Base-by-base conservation (phyloP, 257 asterid species). In the Agastache rugosa region DNA sequence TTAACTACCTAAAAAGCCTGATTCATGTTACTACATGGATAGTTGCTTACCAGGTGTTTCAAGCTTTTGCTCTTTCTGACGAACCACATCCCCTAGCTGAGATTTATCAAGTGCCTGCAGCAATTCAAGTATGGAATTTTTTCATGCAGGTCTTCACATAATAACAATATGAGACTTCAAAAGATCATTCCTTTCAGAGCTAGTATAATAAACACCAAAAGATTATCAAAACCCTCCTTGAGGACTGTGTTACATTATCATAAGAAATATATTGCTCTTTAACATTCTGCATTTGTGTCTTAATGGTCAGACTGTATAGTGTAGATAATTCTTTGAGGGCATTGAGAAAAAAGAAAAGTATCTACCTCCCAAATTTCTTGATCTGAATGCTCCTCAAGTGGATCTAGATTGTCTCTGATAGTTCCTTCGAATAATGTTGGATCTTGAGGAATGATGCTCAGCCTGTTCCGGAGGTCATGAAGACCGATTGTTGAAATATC, bases 371-470 rank as follows among this genome's bases (percentile, higher is more conserved):
- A 95, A 66, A 95, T 73, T 60, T 89, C 96, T 68, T 84, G 87
- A 83, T 95, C 98, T 1, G 97, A 78, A 72, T 95, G 96, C 80
- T 95, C 97, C 37, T 81, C 92, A 29, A 94, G 96, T 34, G 99
- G 99, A 54, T 95, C 99, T 58, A 95, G 87, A 78, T 95, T 95
- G 74, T 84, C 88, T 76, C 99, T 82, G 60, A 95, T 91, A 22
- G 98, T 95, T 78, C 99, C 99, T 86, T 95, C 99, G 75, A 95
- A 92, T 81, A 95, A 85, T 16, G 97, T 75, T 55, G 99, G 99
- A 75, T 95, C 99, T 81, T 95, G 99, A 63, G 99, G 99, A 70
- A 95, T 95, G 81, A 95, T 95, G 69, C 99, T 88, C 71, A 95
- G 80, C 77, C 94, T 86, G 79, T 89, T 87, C 25, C 99, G 96